Evolutionary conservation across 2,329 filamentous ascomycete genomes (phyloP), one percentile per base, ranked within the genome.

Genomic region (Tolypocladium pustulatum): DNA sequence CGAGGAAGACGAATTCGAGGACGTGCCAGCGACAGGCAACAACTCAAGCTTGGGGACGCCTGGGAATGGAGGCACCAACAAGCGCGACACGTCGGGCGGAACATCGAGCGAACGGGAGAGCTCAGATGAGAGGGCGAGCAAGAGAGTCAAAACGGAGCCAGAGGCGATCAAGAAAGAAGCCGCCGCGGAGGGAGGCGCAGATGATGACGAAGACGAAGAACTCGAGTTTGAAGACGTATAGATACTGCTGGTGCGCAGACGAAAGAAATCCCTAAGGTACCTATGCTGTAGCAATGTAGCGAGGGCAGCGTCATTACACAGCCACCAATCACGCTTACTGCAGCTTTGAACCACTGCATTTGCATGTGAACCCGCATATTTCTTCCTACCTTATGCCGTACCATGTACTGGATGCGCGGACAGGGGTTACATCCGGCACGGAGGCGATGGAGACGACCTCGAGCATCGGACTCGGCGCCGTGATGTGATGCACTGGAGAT

Each of bases 201-300:
- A 77, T 38, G 77, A 78, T 25, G 76, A 79, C 20, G 74, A 74
- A 38, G 80, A 82, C 30, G 79, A 81, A 36, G 80, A 81, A 51
- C 68, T 84, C 61, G 81, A 84, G 64, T 85, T 85, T 68, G 82
- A 84, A 65, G 82, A 85, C 66, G 81, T 84, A 0, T 78, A 65
- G n/a, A 4, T 9, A 34, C 32, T 34, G 9, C 9, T 5, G 32
- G 9, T n/a, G n/a, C 37, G 37, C 37, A 9, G 15, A 40, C 15
- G 15, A 40, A 15, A 20, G 15, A 22, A 46, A 22, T 5, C 2
- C 1, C n/a, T n/a, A n/a, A n/a, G n/a, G n/a, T n/a, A n/a, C n/a
- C n/a, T n/a, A n/a, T n/a, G n/a, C n/a, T n/a, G 15, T 10, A 6
- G 27, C 46, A 32, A 20, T 17, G 17, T 17, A 15, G 27, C 15